Base-by-base conservation (phyloP, 331 rosid species). In the Stylosanthes scabra region DNA sequence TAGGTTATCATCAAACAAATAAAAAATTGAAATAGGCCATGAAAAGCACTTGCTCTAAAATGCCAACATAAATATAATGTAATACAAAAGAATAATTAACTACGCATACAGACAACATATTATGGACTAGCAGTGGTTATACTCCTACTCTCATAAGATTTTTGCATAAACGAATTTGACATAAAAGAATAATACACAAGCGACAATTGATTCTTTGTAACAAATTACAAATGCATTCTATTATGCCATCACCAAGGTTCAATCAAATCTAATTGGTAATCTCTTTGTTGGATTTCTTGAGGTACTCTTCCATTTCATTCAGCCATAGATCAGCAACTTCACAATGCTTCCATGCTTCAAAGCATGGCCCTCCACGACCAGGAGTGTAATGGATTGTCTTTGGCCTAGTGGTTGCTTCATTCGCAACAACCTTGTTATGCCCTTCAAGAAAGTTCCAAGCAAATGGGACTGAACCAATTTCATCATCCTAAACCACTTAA, bases 381-480 rank as follows among this genome's bases (percentile, higher is more conserved):
- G n/a, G 90, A 60, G 97, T 92, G 73, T 86, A 92, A 74, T 92
- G 96, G 15, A 89, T 52, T 1, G 93, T 97, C 79, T 88, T 89
- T 0, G 93, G 97, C 14, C 28, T 75, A 75, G 90, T 92, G 14
- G 79, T 34, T 7, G 89, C 72, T 68, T 91, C 94, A 46, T 74
- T 83, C 20, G 83, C 94, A 39, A 85, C 93, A 47, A 75, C 88
- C 87, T 64, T 85, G 87, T 93, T 93, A 74, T 93, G 98, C 7
- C 98, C 97, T 79, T 91, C 98, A 0, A 93, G 96, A 51, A 93
- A 93, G 71, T 93, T 93, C 98, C 98, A 93, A 70, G 86, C 98
- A 80, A 88, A 88, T 2, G 98, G 94, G 46, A 93, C 49, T 0
- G 94, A 89, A 25, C 98, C 97, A 27, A 93, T 93, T 31, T 91